phyloP scores from a whole-genome alignment of 257 asterid species.

The Fraxinus quadrangulata region DNA sequence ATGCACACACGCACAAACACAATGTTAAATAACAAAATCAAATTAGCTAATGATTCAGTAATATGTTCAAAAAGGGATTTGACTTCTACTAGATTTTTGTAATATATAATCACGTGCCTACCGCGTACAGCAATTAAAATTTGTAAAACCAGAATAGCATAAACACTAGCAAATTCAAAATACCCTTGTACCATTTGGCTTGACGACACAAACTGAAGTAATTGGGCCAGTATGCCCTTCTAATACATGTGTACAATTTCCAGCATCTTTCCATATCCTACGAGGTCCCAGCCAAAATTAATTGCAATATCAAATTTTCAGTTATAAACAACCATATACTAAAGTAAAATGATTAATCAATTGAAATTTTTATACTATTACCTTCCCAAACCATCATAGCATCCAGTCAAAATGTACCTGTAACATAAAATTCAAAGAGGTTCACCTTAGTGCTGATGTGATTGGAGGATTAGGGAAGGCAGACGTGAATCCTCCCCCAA shows the following conservation, averaged over 20 bases:
- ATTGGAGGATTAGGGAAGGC: background rate
- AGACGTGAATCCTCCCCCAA: constrained; percentile 1
- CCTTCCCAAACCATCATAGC: constrained; percentile 97
- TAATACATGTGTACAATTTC: constrained; percentile 71
- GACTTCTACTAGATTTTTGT: background rate
- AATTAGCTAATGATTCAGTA: background rate
- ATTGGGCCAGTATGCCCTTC: constrained; percentile 89
- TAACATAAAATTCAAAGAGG: constrained; percentile 26
- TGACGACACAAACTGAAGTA: constrained; percentile 71
- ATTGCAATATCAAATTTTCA: constrained; percentile 13
- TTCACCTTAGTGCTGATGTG: constrained; percentile 16
- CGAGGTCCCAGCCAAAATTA: constrained; percentile 26
- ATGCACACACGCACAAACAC: background rate
- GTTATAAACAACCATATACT: background rate
- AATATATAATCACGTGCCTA: background rate
- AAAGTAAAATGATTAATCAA: background rate
- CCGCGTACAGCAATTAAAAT: background rate
- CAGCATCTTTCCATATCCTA: constrained; percentile 91
- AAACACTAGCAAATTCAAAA: background rate
- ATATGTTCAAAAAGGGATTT: background rate
- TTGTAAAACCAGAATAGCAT: background rate
- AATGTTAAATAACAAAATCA: background rate
- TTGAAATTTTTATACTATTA: constrained; percentile 29
- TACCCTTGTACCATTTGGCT: constrained; percentile 52
- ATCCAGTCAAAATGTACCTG: constrained; percentile 90